Conservation (phyloP, 352 stramenopile genomes). For the Pythium diclinum region DNA sequence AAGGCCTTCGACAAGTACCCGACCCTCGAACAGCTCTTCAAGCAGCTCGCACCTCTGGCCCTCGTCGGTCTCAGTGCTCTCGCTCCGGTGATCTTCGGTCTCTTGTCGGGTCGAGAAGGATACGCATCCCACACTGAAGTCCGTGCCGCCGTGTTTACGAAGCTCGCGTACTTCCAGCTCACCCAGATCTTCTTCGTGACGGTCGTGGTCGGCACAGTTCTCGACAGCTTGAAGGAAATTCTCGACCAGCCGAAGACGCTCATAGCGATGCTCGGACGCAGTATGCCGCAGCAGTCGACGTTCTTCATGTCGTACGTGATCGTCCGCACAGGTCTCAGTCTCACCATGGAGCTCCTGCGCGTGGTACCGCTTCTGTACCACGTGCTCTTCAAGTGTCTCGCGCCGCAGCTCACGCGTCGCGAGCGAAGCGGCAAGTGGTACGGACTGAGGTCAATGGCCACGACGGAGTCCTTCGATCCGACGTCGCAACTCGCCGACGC, state of each 20-base stretch:
- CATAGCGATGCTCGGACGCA: constrained; percentile 66
- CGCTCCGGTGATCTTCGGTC: constrained; percentile 58
- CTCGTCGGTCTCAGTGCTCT: constrained; percentile 60
- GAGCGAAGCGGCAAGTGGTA: constrained; percentile 57
- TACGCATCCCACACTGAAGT: constrained; percentile 69
- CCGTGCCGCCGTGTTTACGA: constrained; percentile 62
- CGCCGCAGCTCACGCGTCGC: constrained; percentile 57
- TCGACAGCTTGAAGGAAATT: constrained; percentile 72
- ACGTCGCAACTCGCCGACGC: constrained; percentile 54
- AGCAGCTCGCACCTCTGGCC: constrained; percentile 67
- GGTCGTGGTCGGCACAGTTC: constrained; percentile 68
- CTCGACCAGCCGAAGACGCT: constrained; percentile 65
- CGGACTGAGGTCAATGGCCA: constrained; percentile 44
- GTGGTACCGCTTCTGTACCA: constrained; percentile 51
- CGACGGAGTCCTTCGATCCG: constrained; percentile 59
- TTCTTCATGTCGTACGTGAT: constrained; percentile 86
- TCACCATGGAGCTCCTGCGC: constrained; percentile 62
- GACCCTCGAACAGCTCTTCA: constrained; percentile 54
- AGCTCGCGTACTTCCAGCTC: constrained; percentile 79
- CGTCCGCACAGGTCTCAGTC: constrained; percentile 54
- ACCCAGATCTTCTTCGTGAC: constrained; percentile 85
- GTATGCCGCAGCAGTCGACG: constrained; percentile 79
- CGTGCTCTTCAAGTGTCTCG: constrained; percentile 46
- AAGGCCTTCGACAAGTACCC: constrained; percentile 60
- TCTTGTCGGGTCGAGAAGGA: constrained; percentile 62